A percentile compares a stretch with the other conserved stretches of the same genome.
Evolutionary conservation across 2,329 filamentous ascomycete genomes (phyloP).

Genomic region (Cladophialophora yegresii): DNA sequence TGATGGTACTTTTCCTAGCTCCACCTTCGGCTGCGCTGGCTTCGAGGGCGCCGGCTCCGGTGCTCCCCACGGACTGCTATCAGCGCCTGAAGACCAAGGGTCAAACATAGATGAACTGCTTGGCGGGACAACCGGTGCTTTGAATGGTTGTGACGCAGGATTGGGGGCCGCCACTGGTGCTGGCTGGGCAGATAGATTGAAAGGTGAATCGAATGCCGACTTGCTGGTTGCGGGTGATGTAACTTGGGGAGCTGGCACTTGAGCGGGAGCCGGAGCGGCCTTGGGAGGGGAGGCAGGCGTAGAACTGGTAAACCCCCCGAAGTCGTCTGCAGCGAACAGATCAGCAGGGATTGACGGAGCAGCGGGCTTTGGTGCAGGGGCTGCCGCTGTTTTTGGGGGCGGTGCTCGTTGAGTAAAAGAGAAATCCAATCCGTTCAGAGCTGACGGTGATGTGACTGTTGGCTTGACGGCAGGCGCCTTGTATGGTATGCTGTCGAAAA

Average conservation of each 20-base stretch:
- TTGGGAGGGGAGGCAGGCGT: slow-evolving; percentile 42
- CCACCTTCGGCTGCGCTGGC: slow-evolving; percentile 32
- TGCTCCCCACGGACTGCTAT: slow-evolving; percentile 75
- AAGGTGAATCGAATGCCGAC: slow-evolving; percentile 64
- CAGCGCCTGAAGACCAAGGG: slow-evolving; percentile 66
- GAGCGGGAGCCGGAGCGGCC: slow-evolving; percentile 27
- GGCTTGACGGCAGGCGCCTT: slow-evolving; percentile 51
- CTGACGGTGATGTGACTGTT: slow-evolving; percentile 52
- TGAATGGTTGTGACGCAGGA: slow-evolving; percentile 41
- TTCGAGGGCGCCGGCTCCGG: slow-evolving; percentile 56
- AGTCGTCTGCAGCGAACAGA: slow-evolving; percentile 37
- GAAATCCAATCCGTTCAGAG: slow-evolving; percentile 63
- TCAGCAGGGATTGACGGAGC: slow-evolving; percentile 46
- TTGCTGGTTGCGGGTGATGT: slow-evolving; percentile 35
- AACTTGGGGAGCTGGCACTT: slow-evolving; percentile 38
- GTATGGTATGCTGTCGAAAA: slow-evolving; percentile 74
- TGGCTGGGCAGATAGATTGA: slow-evolving; percentile 70
- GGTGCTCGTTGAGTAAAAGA: slow-evolving; percentile 64
- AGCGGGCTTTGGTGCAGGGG: slow-evolving; percentile 50
- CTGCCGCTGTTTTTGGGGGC: slow-evolving; percentile 44
- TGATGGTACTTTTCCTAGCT: slow-evolving; percentile 46
- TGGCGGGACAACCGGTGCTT: slow-evolving; percentile 39
- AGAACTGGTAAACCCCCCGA: slow-evolving; percentile 36
- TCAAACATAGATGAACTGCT: slow-evolving; percentile 57
- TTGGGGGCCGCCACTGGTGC: slow-evolving; percentile 44